Conservation (phyloP, 2,329 filamentous ascomycete genomes). For the Epichloe gansuensis region DNA sequence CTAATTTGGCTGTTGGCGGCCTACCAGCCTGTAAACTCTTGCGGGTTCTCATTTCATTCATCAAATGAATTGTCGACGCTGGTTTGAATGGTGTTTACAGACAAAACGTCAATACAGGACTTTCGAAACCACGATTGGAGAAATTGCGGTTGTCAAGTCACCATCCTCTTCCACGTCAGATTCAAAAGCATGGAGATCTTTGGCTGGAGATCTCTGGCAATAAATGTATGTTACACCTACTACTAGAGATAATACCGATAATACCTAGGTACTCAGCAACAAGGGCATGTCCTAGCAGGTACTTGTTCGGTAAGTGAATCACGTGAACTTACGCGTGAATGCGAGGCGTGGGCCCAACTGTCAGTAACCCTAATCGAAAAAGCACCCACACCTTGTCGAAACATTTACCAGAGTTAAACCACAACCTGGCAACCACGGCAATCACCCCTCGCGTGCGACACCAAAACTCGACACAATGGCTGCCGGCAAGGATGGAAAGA, state of each 20-base stretch:
- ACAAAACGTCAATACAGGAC: too few species aligned
- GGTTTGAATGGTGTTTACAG: not conserved
- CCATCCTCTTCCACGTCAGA: too few species aligned
- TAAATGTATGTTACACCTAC: too few species aligned
- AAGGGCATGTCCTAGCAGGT: too few species aligned
- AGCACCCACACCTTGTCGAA: slow-evolving; percentile 10
- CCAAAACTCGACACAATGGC: slow-evolving; percentile 21
- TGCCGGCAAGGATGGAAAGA: slow-evolving; percentile 29
- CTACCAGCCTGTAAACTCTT: slow-evolving; percentile 38
- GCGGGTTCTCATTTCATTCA: slow-evolving; percentile 26
- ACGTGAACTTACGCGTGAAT: too few species aligned
- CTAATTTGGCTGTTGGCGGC: slow-evolving; percentile 39
- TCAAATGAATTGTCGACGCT: not conserved
- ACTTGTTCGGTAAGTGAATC: too few species aligned
- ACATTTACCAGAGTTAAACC: not conserved
- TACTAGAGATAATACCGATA: too few species aligned
- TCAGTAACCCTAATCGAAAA: not conserved
- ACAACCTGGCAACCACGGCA: not conserved
- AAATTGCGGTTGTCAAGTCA: too few species aligned
- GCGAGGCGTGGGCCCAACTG: not conserved
- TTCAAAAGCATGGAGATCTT: too few species aligned
- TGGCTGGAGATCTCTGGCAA: too few species aligned
- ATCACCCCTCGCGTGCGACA: not conserved
- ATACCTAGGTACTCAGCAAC: too few species aligned
- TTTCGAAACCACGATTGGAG: too few species aligned